A percentile compares a stretch with the other conserved stretches of the same genome.
Conservation (phyloP, 2,329 filamentous ascomycete genomes). For the Nannizzia gypsea region DNA sequence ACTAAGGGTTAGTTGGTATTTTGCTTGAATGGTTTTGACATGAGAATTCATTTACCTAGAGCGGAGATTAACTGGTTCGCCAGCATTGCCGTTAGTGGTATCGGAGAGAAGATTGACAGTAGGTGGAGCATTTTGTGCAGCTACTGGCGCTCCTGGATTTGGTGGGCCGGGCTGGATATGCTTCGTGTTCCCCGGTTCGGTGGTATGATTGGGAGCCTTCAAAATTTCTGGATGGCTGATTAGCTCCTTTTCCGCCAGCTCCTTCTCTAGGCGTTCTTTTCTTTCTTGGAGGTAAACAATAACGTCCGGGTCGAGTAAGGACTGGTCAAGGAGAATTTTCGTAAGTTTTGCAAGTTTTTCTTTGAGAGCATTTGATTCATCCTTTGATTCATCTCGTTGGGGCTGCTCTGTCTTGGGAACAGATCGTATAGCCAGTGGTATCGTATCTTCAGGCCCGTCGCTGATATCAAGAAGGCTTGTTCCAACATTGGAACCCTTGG, state of each 20-base stretch:
- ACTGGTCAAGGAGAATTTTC: not conserved
- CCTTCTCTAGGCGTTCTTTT: not conserved
- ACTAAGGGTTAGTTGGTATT: not conserved
- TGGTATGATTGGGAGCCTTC: not conserved
- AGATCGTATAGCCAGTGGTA: not conserved
- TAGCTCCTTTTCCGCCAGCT: not conserved
- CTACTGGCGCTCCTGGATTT: not conserved
- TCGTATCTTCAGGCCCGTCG: not conserved
- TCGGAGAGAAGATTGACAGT: not conserved
- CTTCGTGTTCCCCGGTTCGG: no score
- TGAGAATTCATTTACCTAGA: not conserved
- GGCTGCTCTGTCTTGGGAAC: no score
- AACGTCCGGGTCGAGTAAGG: not conserved
- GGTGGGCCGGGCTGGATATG: not conserved
- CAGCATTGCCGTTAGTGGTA: not conserved
- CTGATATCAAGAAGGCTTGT: slow-evolving; percentile 2
- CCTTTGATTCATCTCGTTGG: not conserved
- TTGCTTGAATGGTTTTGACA: not conserved
- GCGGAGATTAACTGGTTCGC: not conserved
- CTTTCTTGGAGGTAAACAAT: not conserved
- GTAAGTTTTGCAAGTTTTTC: not conserved
- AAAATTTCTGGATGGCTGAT: not conserved
- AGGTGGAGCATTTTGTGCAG: not conserved
- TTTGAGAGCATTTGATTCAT: not conserved
- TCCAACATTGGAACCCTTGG: not conserved